phyloP scores from a whole-genome alignment of 106 monocot species.

The Phalaenopsis aphrodite region DNA sequence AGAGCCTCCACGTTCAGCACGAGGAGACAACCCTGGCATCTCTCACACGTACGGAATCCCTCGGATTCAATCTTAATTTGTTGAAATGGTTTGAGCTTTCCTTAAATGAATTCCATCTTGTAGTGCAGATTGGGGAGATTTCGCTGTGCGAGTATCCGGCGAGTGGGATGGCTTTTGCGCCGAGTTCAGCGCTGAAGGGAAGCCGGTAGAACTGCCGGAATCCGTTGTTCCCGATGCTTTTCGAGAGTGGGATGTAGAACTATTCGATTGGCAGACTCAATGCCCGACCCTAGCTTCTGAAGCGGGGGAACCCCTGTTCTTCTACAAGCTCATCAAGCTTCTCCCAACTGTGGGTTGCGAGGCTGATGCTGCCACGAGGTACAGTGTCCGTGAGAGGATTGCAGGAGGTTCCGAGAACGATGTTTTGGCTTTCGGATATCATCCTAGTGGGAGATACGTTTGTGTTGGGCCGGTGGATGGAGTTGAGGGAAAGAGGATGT shows the following conservation, averaged over 20 bases:
- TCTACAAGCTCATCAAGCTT: slow-evolving; percentile 70
- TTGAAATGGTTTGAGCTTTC: background rate
- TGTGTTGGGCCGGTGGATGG: slow-evolving; percentile 42
- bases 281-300: slow-evolving; percentile 83
- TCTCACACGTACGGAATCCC: background rate
- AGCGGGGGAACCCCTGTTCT: slow-evolving; percentile 17
- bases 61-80: background rate
- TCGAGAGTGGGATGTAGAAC: slow-evolving; percentile 78
- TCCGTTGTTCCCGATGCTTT: slow-evolving; percentile 80
- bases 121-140: slow-evolving; percentile 52
- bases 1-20: slow-evolving; percentile 8
- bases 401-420: slow-evolving; percentile 21
- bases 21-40: background rate
- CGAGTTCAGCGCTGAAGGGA: slow-evolving; percentile 61
- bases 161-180: slow-evolving; percentile 95
- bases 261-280: slow-evolving; percentile 97
- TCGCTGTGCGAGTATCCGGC: slow-evolving; percentile 73
- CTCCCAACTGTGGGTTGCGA: slow-evolving; percentile 93
- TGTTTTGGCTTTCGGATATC: slow-evolving; percentile 44
- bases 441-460: slow-evolving; percentile 43
- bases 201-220: slow-evolving; percentile 78
- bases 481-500: slow-evolving; percentile 7
- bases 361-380: slow-evolving; percentile 80
- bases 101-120: background rate
- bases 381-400: slow-evolving; percentile 47